These are phyloP conservation scores for Pythium phragmiticola DNA, from an alignment of 352 stramenopile species.

Conservation along the genomic window DNA sequence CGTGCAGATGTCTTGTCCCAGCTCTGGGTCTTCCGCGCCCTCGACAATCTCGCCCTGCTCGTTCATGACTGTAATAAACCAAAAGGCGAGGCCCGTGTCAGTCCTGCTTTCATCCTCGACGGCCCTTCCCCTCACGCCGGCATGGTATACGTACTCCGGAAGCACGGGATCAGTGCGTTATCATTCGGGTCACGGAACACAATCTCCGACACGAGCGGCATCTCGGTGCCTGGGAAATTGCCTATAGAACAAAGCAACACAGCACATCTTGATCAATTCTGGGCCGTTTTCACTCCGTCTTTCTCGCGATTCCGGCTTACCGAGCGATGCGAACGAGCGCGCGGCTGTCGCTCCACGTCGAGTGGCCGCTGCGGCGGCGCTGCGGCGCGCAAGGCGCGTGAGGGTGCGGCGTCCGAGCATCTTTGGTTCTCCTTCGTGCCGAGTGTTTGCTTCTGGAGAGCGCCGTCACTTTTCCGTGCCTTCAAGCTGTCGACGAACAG, in stretches of 20 bases:
- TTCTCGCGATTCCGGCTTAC: conserved; percentile 13
- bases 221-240: conserved; percentile 73
- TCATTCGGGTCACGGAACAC: conserved; percentile 88
- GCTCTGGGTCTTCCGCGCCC: conserved; percentile 66
- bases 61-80: conserved; percentile 68
- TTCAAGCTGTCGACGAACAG: conserved; percentile 36
- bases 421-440: neutral
- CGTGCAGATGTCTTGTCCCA: conserved; percentile 74
- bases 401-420: conserved; percentile 22
- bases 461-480: conserved; percentile 6
- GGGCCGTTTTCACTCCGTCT: neutral
- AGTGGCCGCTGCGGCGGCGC: conserved; percentile 10
- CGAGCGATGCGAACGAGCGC: conserved; percentile 36
- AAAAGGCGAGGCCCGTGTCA: neutral
- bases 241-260: conserved; percentile 25
- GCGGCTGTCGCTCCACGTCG: neutral
- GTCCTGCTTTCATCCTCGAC: neutral
- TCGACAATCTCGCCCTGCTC: conserved; percentile 78
- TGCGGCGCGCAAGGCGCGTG: conserved; percentile 19
- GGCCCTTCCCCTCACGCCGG: too few species aligned
- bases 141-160: conserved; percentile 63
- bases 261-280: neutral
- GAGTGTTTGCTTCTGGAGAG: conserved; percentile 11
- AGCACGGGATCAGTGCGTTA: conserved; percentile 83
- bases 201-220: conserved; percentile 88